phyloP scores from a whole-genome alignment of 345 rosid species.

The Camelina laxa region DNA sequence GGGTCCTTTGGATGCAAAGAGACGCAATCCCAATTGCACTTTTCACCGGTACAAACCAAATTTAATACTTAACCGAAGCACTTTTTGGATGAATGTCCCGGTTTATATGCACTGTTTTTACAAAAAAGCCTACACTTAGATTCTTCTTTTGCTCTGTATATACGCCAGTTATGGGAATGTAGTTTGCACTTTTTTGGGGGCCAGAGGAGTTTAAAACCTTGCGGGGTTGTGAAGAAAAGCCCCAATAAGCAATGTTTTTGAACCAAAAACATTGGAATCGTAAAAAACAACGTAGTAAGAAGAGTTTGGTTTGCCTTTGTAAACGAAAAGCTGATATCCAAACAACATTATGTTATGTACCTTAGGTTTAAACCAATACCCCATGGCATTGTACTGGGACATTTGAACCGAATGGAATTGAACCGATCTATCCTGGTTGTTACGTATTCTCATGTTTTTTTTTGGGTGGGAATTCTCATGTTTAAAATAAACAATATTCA shows the following conservation, averaged over 20 bases:
- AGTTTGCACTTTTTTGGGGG: not conserved
- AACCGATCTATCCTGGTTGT: no score
- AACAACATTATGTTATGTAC: not conserved
- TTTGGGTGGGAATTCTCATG: no score
- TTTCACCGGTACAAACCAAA: conserved; percentile 31
- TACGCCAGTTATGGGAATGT: conserved; percentile 36
- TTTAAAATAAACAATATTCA: not conserved
- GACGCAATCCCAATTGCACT: conserved; percentile 40
- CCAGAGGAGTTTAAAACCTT: conserved; percentile 31
- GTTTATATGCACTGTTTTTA: not conserved
- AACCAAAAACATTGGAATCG: conserved; percentile 16
- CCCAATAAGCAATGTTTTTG: conserved; percentile 20
- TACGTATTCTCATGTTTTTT: no score
- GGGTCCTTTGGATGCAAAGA: conserved; percentile 42
- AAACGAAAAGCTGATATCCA: not conserved
- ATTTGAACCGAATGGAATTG: not conserved
- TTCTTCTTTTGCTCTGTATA: conserved; percentile 37
- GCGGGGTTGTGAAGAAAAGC: conserved; percentile 40
- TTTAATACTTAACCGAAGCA: conserved; percentile 8
- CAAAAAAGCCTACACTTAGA: conserved; percentile 4
- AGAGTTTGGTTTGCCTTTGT: conserved; percentile 9
- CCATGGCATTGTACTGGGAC: not conserved
- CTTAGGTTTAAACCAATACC: not conserved
- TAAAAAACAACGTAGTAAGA: not conserved
- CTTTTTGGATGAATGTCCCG: not conserved